phyloP scores from a whole-genome alignment of 2,329 filamentous ascomycete species.

The Pleurostoma richardsiae region DNA sequence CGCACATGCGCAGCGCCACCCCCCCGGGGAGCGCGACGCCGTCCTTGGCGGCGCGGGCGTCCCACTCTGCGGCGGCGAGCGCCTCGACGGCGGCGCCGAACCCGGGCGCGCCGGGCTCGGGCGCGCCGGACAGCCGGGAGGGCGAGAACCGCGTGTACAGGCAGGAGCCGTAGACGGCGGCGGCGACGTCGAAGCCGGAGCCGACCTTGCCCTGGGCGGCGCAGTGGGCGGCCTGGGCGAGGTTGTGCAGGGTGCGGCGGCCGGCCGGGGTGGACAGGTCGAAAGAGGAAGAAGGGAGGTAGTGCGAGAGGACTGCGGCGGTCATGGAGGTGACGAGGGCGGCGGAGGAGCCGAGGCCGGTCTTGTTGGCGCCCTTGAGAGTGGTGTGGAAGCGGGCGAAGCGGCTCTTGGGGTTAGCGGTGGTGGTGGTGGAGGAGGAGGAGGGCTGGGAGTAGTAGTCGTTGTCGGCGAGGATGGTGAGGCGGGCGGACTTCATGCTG shows the following conservation, averaged over 20 bases:
- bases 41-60: conserved; percentile 69
- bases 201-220: conserved; percentile 96
- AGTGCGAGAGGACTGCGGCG: conserved; percentile 70
- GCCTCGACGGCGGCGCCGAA: conserved; percentile 63
- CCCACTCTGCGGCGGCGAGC: conserved; percentile 73
- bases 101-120: conserved; percentile 57
- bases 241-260: conserved; percentile 72
- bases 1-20: conserved; percentile 82
- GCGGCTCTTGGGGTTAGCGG: conserved; percentile 31
- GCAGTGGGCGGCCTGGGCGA: conserved; percentile 90
- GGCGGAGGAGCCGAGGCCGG: conserved; percentile 89
- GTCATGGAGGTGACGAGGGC: conserved; percentile 88
- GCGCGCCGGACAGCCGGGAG: conserved; percentile 60
- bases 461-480: conserved; percentile 90
- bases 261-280: conserved; percentile 50
- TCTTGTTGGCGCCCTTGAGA: conserved; percentile 82
- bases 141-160: conserved; percentile 92
- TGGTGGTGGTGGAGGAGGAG: conserved; percentile 21
- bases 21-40: conserved; percentile 67
- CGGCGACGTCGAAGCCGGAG: conserved; percentile 91
- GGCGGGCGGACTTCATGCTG: conserved; percentile 61
- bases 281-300: conserved; percentile 55
- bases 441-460: conserved; percentile 85
- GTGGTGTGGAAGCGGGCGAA: conserved; percentile 77
- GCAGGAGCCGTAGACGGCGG: conserved; percentile 87